A percentile compares a stretch with the other conserved stretches of the same genome.
Evolutionary conservation across 139 green algal genomes (phyloP).

Genomic region (Chlamydomonas sp.): DNA sequence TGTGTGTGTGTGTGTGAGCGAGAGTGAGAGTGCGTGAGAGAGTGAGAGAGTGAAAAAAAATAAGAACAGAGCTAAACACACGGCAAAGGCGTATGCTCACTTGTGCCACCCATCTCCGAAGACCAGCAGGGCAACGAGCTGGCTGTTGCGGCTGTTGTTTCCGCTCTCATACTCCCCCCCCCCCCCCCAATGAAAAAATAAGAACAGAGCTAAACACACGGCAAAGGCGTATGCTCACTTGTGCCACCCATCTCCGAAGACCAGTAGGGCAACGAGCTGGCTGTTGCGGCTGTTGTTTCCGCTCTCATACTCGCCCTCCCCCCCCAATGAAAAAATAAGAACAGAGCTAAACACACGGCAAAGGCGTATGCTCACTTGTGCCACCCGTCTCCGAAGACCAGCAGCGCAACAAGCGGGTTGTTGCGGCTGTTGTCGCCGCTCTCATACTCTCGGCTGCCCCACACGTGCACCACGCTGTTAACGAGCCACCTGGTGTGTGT

Average conservation of each 20-base stretch:
- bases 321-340: not conserved
- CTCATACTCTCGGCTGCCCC: slow-evolving; percentile 43
- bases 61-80: not conserved
- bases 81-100: not conserved
- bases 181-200: not conserved
- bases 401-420: slow-evolving; percentile 49
- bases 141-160: slow-evolving; percentile 43
- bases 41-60: no score
- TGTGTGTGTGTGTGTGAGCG: no score
- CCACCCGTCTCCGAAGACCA: slow-evolving; percentile 64
- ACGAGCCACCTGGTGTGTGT: slow-evolving; percentile 55
- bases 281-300: slow-evolving; percentile 42
- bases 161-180: slow-evolving; percentile 17
- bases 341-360: not conserved
- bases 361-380: not conserved
- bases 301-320: slow-evolving; percentile 18
- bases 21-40: no score
- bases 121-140: slow-evolving; percentile 56
- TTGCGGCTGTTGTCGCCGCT: slow-evolving; percentile 39
- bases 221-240: not conserved
- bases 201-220: not conserved
- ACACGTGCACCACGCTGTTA: slow-evolving; percentile 69
- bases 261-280: slow-evolving; percentile 55
- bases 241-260: slow-evolving; percentile 56
- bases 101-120: slow-evolving; percentile 55